Percentiles rank a stretch among this genome's conserved stretches.
Evolutionary conservation across 306 rosid genomes (phyloP).

Genomic region (Ammopiptanthus mongolicus): DNA sequence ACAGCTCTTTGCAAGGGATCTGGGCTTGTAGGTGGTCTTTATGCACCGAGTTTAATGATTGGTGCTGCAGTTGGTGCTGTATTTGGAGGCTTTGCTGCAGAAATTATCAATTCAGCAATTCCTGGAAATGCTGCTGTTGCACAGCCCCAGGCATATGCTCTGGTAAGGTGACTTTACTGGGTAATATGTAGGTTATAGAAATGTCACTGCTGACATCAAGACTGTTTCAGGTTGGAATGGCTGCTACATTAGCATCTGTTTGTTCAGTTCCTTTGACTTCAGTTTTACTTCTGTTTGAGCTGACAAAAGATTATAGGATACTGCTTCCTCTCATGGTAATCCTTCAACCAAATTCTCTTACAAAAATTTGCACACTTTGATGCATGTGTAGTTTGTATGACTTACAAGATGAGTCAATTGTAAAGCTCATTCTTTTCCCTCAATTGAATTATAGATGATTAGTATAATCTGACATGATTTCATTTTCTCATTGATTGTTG

Average conservation of each 20-base stretch:
- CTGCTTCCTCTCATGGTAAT: constrained; percentile 98
- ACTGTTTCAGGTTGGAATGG: constrained; percentile 97
- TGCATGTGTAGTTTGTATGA: constrained; percentile 1
- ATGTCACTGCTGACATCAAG: neutral
- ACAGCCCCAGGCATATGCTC: constrained; percentile 97
- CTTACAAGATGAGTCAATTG: constrained; percentile 4
- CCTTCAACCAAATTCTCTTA: constrained; percentile 14
- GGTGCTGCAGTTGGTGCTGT: constrained; percentile 99
- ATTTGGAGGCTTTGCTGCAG: constrained; percentile 94
- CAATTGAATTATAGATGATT: neutral
- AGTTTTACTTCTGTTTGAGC: constrained; percentile 94
- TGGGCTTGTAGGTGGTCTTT: constrained; percentile 95
- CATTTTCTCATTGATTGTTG: neutral
- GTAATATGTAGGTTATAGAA: constrained; percentile 1
- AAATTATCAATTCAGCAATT: constrained; percentile 76
- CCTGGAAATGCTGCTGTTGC: constrained; percentile 99
- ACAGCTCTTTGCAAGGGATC: constrained; percentile 99
- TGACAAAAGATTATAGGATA: constrained; percentile 93
- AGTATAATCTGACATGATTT: neutral
- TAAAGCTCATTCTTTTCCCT: neutral
- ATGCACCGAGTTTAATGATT: constrained; percentile 99
- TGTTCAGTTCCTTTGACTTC: constrained; percentile 98
- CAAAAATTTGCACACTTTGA: neutral
- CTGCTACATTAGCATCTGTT: constrained; percentile 95
- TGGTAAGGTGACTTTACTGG: constrained; percentile 44